These are phyloP conservation scores for Exophiala bonariae DNA, from an alignment of 2,329 filamentous ascomycete genomes.

Conservation along the genomic window DNA sequence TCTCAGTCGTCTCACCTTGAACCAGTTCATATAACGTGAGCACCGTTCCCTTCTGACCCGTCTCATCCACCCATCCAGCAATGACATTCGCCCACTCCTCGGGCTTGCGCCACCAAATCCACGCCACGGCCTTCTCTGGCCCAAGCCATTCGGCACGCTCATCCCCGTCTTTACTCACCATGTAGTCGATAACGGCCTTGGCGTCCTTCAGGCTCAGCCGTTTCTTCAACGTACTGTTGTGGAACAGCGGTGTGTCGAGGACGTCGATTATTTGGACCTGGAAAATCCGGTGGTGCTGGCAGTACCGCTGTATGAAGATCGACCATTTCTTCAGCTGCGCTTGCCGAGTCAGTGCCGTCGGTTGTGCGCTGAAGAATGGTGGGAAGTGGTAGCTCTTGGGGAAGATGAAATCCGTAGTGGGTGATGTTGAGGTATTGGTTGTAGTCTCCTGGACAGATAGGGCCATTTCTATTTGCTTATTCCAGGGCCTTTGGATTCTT, in stretches of 20 bases:
- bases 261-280: slow-evolving; percentile 67
- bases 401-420: slow-evolving; percentile 37
- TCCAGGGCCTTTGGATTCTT: background rate
- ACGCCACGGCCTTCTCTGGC: slow-evolving; percentile 24
- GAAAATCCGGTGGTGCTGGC: slow-evolving; percentile 73
- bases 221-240: slow-evolving; percentile 45
- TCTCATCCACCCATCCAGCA: slow-evolving; percentile 80
- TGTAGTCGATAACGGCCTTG: slow-evolving; percentile 56
- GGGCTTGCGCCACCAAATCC: slow-evolving; percentile 67
- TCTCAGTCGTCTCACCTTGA: slow-evolving; percentile 74
- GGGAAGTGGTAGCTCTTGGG: slow-evolving; percentile 49
- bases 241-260: slow-evolving; percentile 59
- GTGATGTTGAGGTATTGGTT: slow-evolving; percentile 4
- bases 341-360: slow-evolving; percentile 44
- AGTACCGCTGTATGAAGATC: slow-evolving; percentile 80
- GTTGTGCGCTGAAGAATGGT: slow-evolving; percentile 54
- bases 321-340: slow-evolving; percentile 76
- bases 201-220: slow-evolving; percentile 55
- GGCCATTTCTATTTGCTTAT: no score
- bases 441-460: slow-evolving; percentile 4
- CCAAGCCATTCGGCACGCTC: slow-evolving; percentile 60
- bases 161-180: slow-evolving; percentile 54
- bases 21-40: slow-evolving; percentile 89
- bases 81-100: slow-evolving; percentile 87
- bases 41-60: slow-evolving; percentile 83